A percentile compares a stretch with the other conserved stretches of the same genome.
Conservation (phyloP, 169 alveolate species). For the Neospora caninum region DNA sequence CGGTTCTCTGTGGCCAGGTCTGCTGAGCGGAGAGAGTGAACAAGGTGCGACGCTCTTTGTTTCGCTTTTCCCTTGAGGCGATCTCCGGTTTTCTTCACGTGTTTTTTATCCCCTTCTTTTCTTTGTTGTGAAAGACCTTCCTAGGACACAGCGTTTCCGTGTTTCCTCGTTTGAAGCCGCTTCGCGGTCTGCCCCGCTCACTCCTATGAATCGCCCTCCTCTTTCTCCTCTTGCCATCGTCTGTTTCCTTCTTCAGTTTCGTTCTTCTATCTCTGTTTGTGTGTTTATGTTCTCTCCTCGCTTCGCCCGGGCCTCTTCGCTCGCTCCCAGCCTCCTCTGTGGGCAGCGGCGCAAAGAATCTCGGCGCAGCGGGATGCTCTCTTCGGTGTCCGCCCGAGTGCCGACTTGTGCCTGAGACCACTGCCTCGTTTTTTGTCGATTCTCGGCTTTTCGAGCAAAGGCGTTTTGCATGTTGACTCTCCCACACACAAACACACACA, state of each 20-base stretch:
- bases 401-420: background rate
- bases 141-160: background rate
- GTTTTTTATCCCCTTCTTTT: background rate
- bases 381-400: background rate
- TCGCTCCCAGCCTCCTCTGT: background rate
- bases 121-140: too few relatives aligned
- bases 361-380: background rate
- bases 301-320: background rate
- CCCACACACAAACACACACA: background rate
- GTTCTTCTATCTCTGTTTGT: background rate
- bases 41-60: too few relatives aligned
- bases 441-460: background rate
- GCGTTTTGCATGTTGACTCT: background rate
- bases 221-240: background rate
- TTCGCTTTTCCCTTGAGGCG: too few relatives aligned
- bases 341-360: background rate
- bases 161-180: background rate
- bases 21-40: too few relatives aligned
- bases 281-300: background rate
- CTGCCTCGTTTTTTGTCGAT: background rate
- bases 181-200: background rate
- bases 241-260: background rate
- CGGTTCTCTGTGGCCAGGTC: too few relatives aligned
- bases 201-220: too few relatives aligned
- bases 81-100: too few relatives aligned